Evolutionary conservation across 148 eudicot genomes (phyloP), one percentile per base, ranked within the genome.

Genomic region (Camellia japonica): DNA sequence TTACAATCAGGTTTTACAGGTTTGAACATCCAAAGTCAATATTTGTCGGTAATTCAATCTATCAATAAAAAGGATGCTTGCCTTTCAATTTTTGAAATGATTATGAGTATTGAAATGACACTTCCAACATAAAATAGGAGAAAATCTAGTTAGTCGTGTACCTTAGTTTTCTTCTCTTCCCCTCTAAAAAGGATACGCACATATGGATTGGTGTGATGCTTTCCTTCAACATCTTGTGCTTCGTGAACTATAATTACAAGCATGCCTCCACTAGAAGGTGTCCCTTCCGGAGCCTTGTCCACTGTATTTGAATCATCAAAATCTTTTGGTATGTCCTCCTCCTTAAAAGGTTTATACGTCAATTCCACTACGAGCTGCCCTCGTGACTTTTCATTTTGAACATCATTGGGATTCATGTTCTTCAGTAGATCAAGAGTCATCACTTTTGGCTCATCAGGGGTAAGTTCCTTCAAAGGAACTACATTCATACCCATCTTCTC

Each of bases 91-190:
- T 51, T 5, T 5, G 10, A 20, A 38, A 54, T 11, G 42, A 51
- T 5, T n/a, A n/a, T 7, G 18, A 41, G 62, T 55, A 73, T 55
- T 55, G 15, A 30, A 30, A 49, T 23, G 62, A 5, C 44, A 51
- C 44, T 72, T 74, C 15, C 2, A 46, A 58, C 16, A 69, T 30
- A 69, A 47, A 70, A 70, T 9, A 18, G 23, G 16, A 74, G 42
- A 73, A 13, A 55, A 4, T 16, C 15, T 74, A 59, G 66, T 2
- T 42, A 58, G 14, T 64, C 55, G 41, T 59, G 14, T 83, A 93
- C 98, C 98, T 93, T 93, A 75, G 98, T 94, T 90, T 91, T 93
- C 69, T 80, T 87, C 90, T 93, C 93, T 85, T 94, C 98, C 79
- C 98, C 98, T 89, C 78, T 89, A 82, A 91, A 93, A 75, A 88